A percentile compares a stretch with the other conserved stretches of the same genome.
Evolutionary conservation across 345 rosid genomes (phyloP).

Genomic region (Camelina neglecta): DNA sequence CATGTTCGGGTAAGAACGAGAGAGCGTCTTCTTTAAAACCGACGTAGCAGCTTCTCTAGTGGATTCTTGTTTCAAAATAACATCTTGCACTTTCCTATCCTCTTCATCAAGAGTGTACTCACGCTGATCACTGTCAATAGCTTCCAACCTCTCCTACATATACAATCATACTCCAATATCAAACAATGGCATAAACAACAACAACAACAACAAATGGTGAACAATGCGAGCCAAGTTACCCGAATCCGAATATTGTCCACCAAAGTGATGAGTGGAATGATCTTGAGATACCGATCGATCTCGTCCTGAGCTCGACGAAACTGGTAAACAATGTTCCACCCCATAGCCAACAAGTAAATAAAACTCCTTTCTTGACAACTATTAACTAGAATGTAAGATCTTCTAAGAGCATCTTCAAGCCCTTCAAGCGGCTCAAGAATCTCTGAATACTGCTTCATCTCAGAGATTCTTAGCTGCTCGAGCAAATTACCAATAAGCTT

Average conservation of each 20-base stretch:
- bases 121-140: constrained; percentile 79
- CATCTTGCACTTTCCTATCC: constrained; percentile 79
- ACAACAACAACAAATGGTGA: background rate
- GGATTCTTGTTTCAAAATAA: constrained; percentile 75
- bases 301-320: constrained; percentile 89
- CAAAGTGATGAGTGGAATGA: constrained; percentile 85
- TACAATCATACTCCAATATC: constrained; percentile 9
- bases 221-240: constrained; percentile 47
- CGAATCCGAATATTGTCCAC: constrained; percentile 89
- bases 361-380: constrained; percentile 92
- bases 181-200: background rate
- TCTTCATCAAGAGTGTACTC: constrained; percentile 94
- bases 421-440: constrained; percentile 87
- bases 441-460: constrained; percentile 78
- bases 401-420: constrained; percentile 88
- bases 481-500: constrained; percentile 88
- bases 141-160: constrained; percentile 76
- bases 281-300: constrained; percentile 87
- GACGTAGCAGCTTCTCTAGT: constrained; percentile 54
- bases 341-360: constrained; percentile 94
- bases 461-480: constrained; percentile 84
- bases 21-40: constrained; percentile 72
- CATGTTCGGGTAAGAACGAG: constrained; percentile 84
- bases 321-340: constrained; percentile 97
- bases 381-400: constrained; percentile 74